Conservation (phyloP, 805 yeast genomes). For the Wickerhamomyces mucosus region DNA sequence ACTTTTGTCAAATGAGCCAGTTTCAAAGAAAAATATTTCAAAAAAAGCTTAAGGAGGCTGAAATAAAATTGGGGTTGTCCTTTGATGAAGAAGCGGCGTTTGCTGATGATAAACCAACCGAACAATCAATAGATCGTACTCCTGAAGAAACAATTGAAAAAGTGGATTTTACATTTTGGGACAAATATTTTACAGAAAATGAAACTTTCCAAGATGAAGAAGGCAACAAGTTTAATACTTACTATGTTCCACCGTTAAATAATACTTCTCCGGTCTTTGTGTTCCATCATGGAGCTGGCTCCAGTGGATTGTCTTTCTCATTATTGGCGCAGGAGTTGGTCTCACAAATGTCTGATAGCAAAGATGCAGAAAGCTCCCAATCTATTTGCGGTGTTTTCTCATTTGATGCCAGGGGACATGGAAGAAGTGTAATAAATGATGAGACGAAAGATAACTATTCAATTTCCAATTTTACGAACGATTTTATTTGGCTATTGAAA, state of each 20-base stretch:
- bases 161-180: constrained; percentile 17
- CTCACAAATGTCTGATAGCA: constrained; percentile 12
- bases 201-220: constrained; percentile 12
- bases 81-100: not conserved
- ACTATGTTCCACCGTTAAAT: constrained; percentile 42
- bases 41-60: not conserved
- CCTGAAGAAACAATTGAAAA: no score
- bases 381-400: constrained; percentile 53
- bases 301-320: constrained; percentile 74
- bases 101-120: no score
- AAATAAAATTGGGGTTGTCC: not conserved
- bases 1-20: no score
- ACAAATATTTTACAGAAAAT: constrained; percentile 24
- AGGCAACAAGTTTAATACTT: constrained; percentile 39
- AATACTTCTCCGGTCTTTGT: constrained; percentile 48
- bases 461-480: constrained; percentile 44
- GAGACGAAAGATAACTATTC: constrained; percentile 33
- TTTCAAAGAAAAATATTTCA: not conserved
- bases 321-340: constrained; percentile 30
- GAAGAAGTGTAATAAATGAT: constrained; percentile 19
- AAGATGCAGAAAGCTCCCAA: constrained; percentile 15
- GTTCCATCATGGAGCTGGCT: constrained; percentile 94
- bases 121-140: no score
- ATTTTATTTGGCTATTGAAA: constrained; percentile 41
- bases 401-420: constrained; percentile 86